Evolutionary conservation across 139 green algal genomes (phyloP).

Genomic region (Closterium sp.): DNA sequence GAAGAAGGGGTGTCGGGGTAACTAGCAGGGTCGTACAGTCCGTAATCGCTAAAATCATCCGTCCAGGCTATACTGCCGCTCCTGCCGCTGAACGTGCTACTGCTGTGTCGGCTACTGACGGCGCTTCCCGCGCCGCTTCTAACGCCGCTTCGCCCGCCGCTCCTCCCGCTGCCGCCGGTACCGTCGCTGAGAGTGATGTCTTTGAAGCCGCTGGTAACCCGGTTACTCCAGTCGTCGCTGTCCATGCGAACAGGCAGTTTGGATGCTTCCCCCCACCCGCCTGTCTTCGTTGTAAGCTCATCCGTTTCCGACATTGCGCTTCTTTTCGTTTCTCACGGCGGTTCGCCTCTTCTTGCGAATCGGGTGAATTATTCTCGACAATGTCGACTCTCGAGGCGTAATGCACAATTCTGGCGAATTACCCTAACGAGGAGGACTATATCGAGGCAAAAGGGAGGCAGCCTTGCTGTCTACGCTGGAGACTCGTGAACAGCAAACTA

Average conservation of each 20-base stretch:
- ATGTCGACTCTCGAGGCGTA: background rate
- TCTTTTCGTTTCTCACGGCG: no score
- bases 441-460: background rate
- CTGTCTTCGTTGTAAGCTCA: background rate
- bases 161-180: background rate
- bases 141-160: background rate
- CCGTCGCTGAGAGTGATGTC: background rate
- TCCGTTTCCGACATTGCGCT: background rate
- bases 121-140: background rate
- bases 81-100: background rate
- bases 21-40: background rate
- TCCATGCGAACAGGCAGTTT: background rate
- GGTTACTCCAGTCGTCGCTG: background rate
- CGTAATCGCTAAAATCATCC: background rate
- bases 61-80: background rate
- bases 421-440: background rate
- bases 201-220: background rate
- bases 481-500: no score
- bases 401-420: background rate
- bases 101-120: background rate
- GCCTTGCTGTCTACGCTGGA: no score
- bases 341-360: no score
- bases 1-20: background rate
- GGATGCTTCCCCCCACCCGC: background rate
- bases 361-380: background rate